Percentiles rank a stretch among this genome's conserved stretches.
phyloP scores from a whole-genome alignment of 106 monocot genomes.

The Acanthochlamys bracteata region DNA sequence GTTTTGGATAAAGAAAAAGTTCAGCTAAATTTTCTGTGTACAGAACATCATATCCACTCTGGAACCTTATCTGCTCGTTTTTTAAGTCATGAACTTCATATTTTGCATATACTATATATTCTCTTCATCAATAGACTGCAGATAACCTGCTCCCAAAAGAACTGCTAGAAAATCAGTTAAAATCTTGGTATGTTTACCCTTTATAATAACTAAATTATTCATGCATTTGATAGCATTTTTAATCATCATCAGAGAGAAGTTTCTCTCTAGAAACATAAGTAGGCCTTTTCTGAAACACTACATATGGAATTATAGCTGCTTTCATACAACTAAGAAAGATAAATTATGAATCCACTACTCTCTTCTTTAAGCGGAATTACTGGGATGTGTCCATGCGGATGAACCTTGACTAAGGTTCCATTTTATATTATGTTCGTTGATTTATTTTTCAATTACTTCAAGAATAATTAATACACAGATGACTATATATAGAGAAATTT shows the following conservation, averaged over 20 bases:
- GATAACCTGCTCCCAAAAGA: too few relatives aligned
- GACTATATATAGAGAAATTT: background rate
- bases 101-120: too few relatives aligned
- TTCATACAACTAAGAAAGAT: too few relatives aligned
- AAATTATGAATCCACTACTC: background rate
- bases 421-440: background rate
- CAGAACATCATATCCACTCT: too few relatives aligned
- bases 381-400: constrained; percentile 8
- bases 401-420: constrained; percentile 6
- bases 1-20: too few relatives aligned
- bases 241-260: background rate
- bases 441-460: background rate
- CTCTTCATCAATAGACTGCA: too few relatives aligned
- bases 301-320: too few relatives aligned
- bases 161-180: background rate
- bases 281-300: background rate
- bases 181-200: background rate
- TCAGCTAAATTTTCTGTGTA: too few relatives aligned
- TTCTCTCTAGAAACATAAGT: background rate
- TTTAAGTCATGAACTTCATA: too few relatives aligned
- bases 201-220: background rate
- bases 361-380: constrained; percentile 18
- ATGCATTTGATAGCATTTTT: background rate
- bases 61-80: too few relatives aligned
- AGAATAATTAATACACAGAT: background rate